phyloP scores from a whole-genome alignment of 257 asterid species.

The Paraleonurus japonicus region DNA sequence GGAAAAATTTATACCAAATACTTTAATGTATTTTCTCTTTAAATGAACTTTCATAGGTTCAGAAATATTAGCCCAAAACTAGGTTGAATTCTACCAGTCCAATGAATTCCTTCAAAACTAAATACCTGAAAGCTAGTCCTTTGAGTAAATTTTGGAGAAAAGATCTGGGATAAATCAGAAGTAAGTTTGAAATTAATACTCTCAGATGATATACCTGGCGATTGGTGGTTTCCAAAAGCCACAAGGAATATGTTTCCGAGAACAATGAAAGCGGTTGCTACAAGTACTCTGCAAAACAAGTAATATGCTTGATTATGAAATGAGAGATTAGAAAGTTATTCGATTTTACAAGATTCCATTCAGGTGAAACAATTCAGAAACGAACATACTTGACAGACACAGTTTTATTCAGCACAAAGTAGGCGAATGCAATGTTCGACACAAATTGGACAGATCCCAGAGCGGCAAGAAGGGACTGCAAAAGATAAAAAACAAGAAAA shows the following conservation, averaged over 20 bases:
- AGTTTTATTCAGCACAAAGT: constrained; percentile 76
- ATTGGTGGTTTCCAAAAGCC: constrained; percentile 98
- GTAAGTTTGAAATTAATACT: constrained; percentile 17
- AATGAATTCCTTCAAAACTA: background rate
- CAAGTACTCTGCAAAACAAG: constrained; percentile 63
- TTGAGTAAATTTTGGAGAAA: background rate
- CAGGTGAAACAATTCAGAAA: constrained; percentile 12
- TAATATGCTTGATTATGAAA: constrained; percentile 13
- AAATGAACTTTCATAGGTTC: background rate
- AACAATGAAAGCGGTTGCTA: constrained; percentile 94
- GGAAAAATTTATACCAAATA: background rate
- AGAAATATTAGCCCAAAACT: background rate
- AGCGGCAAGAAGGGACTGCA: constrained; percentile 98
- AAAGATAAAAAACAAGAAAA: constrained; percentile 19
- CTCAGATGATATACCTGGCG: constrained; percentile 71
- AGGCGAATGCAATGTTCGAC: constrained; percentile 89
- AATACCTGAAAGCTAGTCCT: constrained; percentile 9
- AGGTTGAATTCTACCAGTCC: background rate
- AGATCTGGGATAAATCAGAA: constrained; percentile 6
- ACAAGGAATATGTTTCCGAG: constrained; percentile 95
- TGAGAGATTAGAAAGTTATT: constrained; percentile 8
- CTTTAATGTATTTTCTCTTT: background rate
- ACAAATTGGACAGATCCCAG: constrained; percentile 95
- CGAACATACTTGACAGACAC: constrained; percentile 78
- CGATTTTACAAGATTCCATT: constrained; percentile 21